Conservation (phyloP, 768 basidiomycete genomes). For the Rhodosporidiobolus sp. region DNA sequence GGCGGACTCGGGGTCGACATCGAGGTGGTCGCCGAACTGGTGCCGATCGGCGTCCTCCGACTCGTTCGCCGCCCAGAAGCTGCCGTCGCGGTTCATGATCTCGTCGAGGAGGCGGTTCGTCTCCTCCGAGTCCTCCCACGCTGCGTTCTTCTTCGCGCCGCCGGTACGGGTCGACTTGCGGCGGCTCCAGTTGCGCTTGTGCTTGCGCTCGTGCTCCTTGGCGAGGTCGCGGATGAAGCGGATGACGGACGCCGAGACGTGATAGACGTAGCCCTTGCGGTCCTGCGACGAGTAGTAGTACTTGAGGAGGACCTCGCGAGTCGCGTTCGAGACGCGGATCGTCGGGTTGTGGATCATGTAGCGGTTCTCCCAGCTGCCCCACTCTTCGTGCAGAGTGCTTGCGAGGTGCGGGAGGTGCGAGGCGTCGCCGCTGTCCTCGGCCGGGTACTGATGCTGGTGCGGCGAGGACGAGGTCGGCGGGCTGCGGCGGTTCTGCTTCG, state of each 20-base stretch:
- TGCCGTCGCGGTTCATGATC: conserved; percentile 20
- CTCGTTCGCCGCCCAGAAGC: conserved; percentile 12
- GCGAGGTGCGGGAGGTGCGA: conserved; percentile 28
- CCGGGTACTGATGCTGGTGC: neutral
- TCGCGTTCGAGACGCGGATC: conserved; percentile 57
- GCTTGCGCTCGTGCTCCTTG: conserved; percentile 46
- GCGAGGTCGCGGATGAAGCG: conserved; percentile 85
- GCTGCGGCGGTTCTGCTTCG: neutral
- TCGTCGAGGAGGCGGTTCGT: conserved; percentile 35
- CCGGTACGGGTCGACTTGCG: conserved; percentile 9
- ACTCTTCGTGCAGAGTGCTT: conserved; percentile 54
- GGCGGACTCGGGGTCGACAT: conserved; percentile 37
- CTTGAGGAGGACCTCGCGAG: conserved; percentile 69
- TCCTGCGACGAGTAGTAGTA: conserved; percentile 81
- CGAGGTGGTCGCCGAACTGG: conserved; percentile 26
- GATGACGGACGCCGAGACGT: conserved; percentile 82
- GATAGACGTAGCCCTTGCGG: conserved; percentile 54
- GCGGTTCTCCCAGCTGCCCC: conserved; percentile 81
- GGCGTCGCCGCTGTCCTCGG: conserved; percentile 11
- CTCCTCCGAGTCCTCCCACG: conserved; percentile 22
- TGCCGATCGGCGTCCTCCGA: conserved; percentile 3
- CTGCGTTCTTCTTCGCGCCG: conserved; percentile 13
- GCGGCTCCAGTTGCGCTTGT: neutral
- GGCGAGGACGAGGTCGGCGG: neutral
- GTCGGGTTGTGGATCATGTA: conserved; percentile 86